A percentile compares a stretch with the other conserved stretches of the same genome.
phyloP scores from a whole-genome alignment of 495 filamentous ascomycete genomes.

The Xylaria venustula region DNA sequence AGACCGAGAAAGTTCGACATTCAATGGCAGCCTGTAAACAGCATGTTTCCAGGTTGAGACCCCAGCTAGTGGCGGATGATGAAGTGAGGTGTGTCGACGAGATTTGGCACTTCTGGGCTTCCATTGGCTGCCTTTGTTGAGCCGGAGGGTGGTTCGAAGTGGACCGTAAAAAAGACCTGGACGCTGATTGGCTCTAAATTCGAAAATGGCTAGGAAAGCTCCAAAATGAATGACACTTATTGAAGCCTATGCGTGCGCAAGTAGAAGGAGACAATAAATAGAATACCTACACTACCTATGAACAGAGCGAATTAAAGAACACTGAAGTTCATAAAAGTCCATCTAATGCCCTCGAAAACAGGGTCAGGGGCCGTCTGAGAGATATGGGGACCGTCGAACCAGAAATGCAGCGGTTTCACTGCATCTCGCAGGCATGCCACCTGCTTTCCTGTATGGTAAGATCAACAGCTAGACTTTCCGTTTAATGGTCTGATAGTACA shows the following conservation, averaged over 20 bases:
- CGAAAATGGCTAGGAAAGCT: constrained; percentile 22
- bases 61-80: constrained; percentile 35
- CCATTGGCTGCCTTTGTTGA: constrained; percentile 20
- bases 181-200: constrained; percentile 34
- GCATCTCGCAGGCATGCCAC: not conserved
- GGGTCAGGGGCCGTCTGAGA: not conserved
- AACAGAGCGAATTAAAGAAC: constrained; percentile 4
- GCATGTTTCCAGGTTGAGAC: constrained; percentile 26
- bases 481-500: not conserved
- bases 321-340: not conserved
- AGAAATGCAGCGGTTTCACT: not conserved
- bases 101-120: constrained; percentile 18
- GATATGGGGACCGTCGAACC: not conserved
- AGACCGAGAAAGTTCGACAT: constrained; percentile 19
- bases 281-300: too few species aligned
- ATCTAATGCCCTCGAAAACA: not conserved
- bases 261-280: constrained; percentile 23
- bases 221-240: constrained; percentile 13
- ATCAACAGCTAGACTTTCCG: constrained; percentile 7
- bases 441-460: not conserved
- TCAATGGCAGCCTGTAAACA: constrained; percentile 33
- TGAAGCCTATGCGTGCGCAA: constrained; percentile 11
- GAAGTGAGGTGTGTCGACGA: constrained; percentile 30
- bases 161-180: constrained; percentile 17
- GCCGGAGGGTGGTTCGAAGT: constrained; percentile 23